Evolutionary conservation across 2,329 filamentous ascomycete genomes (phyloP).

Genomic region (Byssochlamys sp.): DNA sequence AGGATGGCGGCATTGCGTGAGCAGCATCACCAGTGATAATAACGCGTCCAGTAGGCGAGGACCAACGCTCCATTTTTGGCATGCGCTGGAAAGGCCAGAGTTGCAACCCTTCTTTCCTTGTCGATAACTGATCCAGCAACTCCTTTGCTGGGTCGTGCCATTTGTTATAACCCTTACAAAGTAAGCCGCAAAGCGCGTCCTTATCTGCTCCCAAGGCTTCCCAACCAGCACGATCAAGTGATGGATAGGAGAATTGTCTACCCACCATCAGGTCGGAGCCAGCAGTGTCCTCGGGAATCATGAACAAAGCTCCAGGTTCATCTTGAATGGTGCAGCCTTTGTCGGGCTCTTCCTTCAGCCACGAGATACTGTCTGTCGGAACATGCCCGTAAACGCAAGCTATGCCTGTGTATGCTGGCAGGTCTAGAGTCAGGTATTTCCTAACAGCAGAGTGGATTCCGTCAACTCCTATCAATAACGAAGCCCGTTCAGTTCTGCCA

Average conservation of each 20-base stretch:
- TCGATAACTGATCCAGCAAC: neutral
- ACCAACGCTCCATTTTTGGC: slow-evolving; percentile 4
- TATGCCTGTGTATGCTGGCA: slow-evolving; percentile 43
- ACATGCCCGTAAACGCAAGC: slow-evolving; percentile 18
- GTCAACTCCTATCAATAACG: slow-evolving; percentile 48
- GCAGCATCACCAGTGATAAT: slow-evolving; percentile 53
- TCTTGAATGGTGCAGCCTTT: slow-evolving; percentile 24
- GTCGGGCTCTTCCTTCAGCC: slow-evolving; percentile 10
- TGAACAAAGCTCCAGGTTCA: slow-evolving; percentile 28
- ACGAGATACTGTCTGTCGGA: slow-evolving; percentile 5
- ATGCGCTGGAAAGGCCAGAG: slow-evolving; percentile 5
- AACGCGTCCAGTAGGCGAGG: slow-evolving; percentile 17
- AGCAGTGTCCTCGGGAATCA: slow-evolving; percentile 27
- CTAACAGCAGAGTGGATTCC: slow-evolving; percentile 52
- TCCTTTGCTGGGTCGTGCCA: neutral
- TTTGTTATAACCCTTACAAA: neutral
- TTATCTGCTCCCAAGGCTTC: slow-evolving; percentile 23
- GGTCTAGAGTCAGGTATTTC: slow-evolving; percentile 41
- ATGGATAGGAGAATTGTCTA: slow-evolving; percentile 23
- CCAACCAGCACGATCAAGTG: slow-evolving; percentile 25
- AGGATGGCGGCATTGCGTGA: slow-evolving; percentile 52
- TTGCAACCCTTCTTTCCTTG: neutral
- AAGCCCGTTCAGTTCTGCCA: slow-evolving; percentile 31
- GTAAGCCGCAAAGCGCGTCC: slow-evolving; percentile 11
- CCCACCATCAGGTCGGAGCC: slow-evolving; percentile 28